Evolutionary conservation across 148 eudicot genomes (phyloP).

Genomic region (Amaranthus palmeri): DNA sequence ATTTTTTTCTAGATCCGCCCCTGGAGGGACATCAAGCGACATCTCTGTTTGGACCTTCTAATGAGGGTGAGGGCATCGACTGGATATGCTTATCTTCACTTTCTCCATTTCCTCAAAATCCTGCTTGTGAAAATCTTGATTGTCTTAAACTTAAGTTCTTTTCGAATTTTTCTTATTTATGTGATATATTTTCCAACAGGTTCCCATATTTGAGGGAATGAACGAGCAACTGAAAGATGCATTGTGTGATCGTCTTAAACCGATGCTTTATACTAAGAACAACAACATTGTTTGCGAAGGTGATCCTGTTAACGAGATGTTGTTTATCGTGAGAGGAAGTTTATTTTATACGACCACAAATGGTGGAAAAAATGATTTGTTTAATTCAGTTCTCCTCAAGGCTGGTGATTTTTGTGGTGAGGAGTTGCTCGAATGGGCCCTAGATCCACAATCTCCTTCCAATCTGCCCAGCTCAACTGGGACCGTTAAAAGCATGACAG

Average conservation of each 20-base stretch:
- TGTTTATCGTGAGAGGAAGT: constrained; percentile 55
- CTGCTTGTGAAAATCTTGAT: not conserved
- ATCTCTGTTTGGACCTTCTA: constrained; percentile 55
- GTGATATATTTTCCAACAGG: constrained; percentile 26
- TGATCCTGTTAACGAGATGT: constrained; percentile 67
- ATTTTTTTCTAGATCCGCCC: no score
- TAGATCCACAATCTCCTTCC: constrained; percentile 50
- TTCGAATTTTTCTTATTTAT: not conserved
- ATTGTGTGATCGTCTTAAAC: constrained; percentile 54
- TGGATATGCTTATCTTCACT: not conserved
- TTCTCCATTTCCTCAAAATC: not conserved
- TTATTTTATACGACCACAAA: constrained; percentile 51
- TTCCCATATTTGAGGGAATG: constrained; percentile 66
- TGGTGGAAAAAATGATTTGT: constrained; percentile 66
- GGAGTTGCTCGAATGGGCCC: constrained; percentile 68
- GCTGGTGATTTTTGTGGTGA: constrained; percentile 73
- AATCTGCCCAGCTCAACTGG: constrained; percentile 60
- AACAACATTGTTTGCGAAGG: constrained; percentile 59
- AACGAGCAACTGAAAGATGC: constrained; percentile 58
- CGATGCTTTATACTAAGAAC: constrained; percentile 49
- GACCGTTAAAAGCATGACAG: constrained; percentile 45
- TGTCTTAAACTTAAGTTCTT: not conserved
- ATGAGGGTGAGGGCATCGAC: constrained; percentile 38
- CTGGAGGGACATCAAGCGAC: constrained; percentile 65
- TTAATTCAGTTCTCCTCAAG: constrained; percentile 41